Conservation (phyloP, 176 grass and related monocot genomes). For the Avena insularis region DNA sequence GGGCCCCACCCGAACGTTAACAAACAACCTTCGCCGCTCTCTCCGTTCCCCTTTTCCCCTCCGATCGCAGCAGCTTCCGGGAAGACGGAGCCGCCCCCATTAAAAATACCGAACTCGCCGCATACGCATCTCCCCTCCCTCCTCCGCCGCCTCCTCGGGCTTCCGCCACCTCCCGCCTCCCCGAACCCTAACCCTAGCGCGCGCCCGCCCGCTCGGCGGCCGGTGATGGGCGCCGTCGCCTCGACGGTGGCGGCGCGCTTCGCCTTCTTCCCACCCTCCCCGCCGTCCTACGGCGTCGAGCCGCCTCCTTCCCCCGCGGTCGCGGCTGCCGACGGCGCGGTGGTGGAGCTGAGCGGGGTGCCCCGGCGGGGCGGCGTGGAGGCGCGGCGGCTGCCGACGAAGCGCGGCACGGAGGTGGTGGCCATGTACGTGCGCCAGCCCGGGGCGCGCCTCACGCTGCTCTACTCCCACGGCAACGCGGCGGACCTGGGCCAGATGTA, state of each 20-base stretch:
- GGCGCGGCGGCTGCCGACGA: constrained; percentile 73
- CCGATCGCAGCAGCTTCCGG: constrained; percentile 54
- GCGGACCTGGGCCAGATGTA: constrained; percentile 96
- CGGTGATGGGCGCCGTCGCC: constrained; percentile 74
- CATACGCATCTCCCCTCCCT: neutral
- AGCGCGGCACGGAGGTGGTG: constrained; percentile 74
- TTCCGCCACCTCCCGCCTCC: neutral
- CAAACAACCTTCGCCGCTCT: neutral
- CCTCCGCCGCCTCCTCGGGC: neutral
- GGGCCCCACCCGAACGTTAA: constrained; percentile 31
- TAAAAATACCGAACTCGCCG: constrained; percentile 44
- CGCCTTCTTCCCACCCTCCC: constrained; percentile 86
- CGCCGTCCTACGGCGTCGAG: constrained; percentile 81
- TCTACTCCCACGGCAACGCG: constrained; percentile 98
- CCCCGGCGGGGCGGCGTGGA: constrained; percentile 65
- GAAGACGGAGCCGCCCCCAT: constrained; percentile 41
- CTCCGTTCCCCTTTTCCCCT: constrained; percentile 29
- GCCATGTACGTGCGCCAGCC: constrained; percentile 84
- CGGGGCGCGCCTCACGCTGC: constrained; percentile 77
- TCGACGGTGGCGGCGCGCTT: constrained; percentile 84
- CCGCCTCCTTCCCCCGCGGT: constrained; percentile 39
- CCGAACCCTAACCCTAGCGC: neutral
- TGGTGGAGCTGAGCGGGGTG: constrained; percentile 70
- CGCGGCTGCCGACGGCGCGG: constrained; percentile 37
- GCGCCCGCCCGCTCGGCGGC: neutral